Percentiles rank a stretch among this genome's conserved stretches.
These are phyloP conservation scores for Cenchrus americanus DNA, from an alignment of 176 grass and related monocot genomes.

Conservation along the genomic window DNA sequence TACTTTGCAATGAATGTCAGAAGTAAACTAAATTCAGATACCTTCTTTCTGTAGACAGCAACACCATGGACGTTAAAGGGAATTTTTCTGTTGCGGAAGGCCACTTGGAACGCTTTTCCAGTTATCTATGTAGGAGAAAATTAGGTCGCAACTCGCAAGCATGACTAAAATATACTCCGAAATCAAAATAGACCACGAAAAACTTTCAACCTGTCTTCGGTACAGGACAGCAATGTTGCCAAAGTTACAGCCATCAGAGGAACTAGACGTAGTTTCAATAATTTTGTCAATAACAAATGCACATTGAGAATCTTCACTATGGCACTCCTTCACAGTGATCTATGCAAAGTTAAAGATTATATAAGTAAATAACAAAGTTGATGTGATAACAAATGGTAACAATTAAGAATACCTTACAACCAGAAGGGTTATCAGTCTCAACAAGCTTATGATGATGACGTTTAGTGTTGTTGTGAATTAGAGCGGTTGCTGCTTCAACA, in stretches of 20 bases:
- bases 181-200: conserved; percentile 2
- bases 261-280: conserved; percentile 75
- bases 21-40: conserved; percentile 38
- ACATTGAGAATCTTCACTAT: conserved; percentile 92
- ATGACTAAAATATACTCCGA: conserved; percentile 40
- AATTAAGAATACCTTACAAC: conserved; percentile 68
- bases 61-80: conserved; percentile 96
- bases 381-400: conserved; percentile 18
- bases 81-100: conserved; percentile 96
- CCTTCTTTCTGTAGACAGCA: conserved; percentile 99
- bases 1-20: not conserved
- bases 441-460: conserved; percentile 59
- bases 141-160: conserved; percentile 33
- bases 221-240: conserved; percentile 87
- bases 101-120: conserved; percentile 92
- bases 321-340: conserved; percentile 90
- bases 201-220: conserved; percentile 73
- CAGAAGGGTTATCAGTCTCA: conserved; percentile 85
- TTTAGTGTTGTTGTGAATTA: conserved; percentile 90
- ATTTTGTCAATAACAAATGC: conserved; percentile 98
- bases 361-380: conserved; percentile 24
- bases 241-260: conserved; percentile 53
- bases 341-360: conserved; percentile 47
- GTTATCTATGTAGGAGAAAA: conserved; percentile 61
- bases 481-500: conserved; percentile 89